phyloP scores from a whole-genome alignment of 176 grass and related monocot genomes.

The Oryza officinalis region DNA sequence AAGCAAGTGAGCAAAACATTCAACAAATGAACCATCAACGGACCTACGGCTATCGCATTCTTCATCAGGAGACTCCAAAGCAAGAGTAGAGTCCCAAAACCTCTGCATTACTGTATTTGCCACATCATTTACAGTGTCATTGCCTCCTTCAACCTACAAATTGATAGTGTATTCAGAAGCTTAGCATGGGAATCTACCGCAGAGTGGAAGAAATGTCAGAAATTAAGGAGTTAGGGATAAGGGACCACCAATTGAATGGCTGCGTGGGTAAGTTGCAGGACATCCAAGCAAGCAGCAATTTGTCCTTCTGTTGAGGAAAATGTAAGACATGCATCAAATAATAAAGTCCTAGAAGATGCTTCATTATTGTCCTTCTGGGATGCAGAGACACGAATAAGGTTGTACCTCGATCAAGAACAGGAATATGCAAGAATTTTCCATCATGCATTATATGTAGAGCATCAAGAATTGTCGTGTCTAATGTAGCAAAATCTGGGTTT shows the following conservation, averaged over 20 bases:
- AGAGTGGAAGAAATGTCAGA: conserved; percentile 2
- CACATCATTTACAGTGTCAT: conserved; percentile 77
- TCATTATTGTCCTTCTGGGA: background rate
- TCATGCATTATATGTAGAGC: conserved; percentile 97
- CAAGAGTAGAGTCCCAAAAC: conserved; percentile 98
- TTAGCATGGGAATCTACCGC: conserved; percentile 11
- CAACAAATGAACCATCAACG: conserved; percentile 19
- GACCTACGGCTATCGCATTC: conserved; percentile 84
- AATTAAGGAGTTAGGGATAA: conserved; percentile 32
- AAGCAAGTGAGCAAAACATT: conserved; percentile 12
- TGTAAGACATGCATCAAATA: conserved; percentile 33
- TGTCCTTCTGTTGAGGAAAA: conserved; percentile 63
- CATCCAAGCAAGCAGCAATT: conserved; percentile 89
- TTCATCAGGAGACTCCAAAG: conserved; percentile 82
- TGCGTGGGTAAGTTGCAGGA: conserved; percentile 86
- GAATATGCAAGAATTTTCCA: conserved; percentile 97
- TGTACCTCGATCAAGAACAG: conserved; percentile 80
- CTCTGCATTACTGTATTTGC: conserved; percentile 94
- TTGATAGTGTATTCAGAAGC: conserved; percentile 25
- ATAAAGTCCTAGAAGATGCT: conserved; percentile 16
- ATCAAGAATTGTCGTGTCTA: conserved; percentile 93
- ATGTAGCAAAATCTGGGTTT: conserved; percentile 81
- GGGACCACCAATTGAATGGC: conserved; percentile 88
- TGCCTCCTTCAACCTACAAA: conserved; percentile 82
- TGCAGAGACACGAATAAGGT: conserved; percentile 22